Percentiles rank a stretch among this genome's conserved stretches.
phyloP scores from a whole-genome alignment of 2,329 filamentous ascomycete genomes.

The Verticillium nonalfalfae region DNA sequence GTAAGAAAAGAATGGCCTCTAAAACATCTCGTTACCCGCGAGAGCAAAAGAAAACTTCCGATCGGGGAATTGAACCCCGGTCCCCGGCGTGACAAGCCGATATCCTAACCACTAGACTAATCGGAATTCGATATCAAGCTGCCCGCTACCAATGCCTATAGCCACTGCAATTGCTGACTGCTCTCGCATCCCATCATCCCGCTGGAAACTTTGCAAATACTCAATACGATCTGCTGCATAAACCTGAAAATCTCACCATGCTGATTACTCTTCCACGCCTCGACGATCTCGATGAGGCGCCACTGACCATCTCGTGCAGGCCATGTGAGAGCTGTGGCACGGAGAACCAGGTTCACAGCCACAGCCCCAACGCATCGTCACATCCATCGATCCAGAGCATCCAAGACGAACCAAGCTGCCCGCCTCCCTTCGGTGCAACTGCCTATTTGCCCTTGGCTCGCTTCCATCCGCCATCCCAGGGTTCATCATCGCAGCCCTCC shows the following conservation, averaged over 20 bases:
- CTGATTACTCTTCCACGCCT: not conserved
- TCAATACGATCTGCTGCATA: not conserved
- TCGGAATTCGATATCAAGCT: not conserved
- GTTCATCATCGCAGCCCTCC: not conserved
- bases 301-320: not conserved
- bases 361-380: not conserved
- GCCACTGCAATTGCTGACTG: too few species aligned
- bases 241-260: not conserved
- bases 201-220: too few species aligned
- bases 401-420: not conserved
- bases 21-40: not conserved
- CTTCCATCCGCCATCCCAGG: not conserved
- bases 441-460: not conserved
- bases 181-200: too few species aligned
- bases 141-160: not conserved
- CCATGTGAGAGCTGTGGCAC: not conserved
- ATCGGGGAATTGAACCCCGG: constrained; percentile 1
- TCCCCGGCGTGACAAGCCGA: constrained; percentile 1
- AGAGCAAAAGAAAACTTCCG: not conserved
- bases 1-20: too few species aligned
- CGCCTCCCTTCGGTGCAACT: not conserved
- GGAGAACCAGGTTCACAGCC: not conserved
- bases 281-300: not conserved
- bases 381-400: not conserved
- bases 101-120: constrained; percentile 1